phyloP scores from a whole-genome alignment of 2,329 filamentous ascomycete species.

The Cytospora chrysosperma region DNA sequence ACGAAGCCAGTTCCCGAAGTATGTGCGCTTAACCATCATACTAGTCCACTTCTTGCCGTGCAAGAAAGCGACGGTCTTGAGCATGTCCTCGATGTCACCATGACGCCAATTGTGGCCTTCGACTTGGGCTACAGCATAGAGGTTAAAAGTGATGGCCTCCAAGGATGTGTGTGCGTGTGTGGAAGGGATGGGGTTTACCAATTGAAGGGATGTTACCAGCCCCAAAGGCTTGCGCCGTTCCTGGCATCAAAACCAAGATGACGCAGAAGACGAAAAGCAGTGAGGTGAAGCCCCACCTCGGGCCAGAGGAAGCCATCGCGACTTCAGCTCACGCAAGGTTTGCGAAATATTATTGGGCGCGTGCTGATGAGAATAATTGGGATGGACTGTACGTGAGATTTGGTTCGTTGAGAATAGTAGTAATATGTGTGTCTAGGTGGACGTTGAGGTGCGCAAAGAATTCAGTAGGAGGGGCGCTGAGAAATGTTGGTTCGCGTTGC shows the following conservation, averaged over 20 bases:
- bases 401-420: background rate
- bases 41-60: constrained; percentile 83
- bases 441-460: background rate
- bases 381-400: background rate
- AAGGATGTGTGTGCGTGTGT: too few species aligned
- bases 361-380: background rate
- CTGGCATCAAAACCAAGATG: constrained; percentile 56
- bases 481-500: background rate
- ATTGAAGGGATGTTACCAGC: constrained; percentile 72
- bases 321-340: background rate
- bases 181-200: constrained; percentile 30
- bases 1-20: constrained; percentile 85
- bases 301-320: constrained; percentile 47
- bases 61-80: constrained; percentile 74
- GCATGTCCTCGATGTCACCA: constrained; percentile 57
- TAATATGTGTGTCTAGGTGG: background rate
- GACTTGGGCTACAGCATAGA: constrained; percentile 43
- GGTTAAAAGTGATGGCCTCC: background rate
- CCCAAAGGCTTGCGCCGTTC: constrained; percentile 61
- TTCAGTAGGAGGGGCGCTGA: background rate
- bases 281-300: constrained; percentile 44
- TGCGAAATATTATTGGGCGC: background rate
- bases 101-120: constrained; percentile 70
- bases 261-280: constrained; percentile 51
- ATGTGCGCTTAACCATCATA: constrained; percentile 73